Base-by-base conservation (phyloP, 306 rosid genomes). In the Castanea sativa region DNA sequence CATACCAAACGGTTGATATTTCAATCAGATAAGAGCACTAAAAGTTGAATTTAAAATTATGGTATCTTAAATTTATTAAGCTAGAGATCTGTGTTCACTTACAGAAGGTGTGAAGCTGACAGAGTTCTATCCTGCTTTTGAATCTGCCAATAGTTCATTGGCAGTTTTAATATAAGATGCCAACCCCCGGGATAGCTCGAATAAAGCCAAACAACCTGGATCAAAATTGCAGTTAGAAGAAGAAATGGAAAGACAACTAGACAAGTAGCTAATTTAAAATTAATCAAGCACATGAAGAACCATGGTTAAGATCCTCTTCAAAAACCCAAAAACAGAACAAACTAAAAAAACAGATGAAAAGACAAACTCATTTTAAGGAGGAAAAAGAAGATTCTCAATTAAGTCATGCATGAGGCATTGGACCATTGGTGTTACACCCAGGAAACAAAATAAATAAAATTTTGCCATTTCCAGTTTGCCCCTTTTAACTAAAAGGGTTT, bases 141-240 rank as follows among this genome's bases (percentile, higher is more conserved):
- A 93, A 87, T 91, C 96, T 2, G 94, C 94, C 83, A 95, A 81
- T 18, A 93, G 96, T 70, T 80, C 88, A 78, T 89, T 90, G 51
- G 97, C 99, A 30, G 73, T 95, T 78, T 88, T 86, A 60, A 95
- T 82, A 76, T 95, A 95, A 2, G 93, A 84, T 71, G 67, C 83
- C 87, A 95, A 86, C 18, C 99, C 70, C 96, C 96, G 57, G 94
- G 97, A 86, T 95, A 93, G 77, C 97, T 91, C 11, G 93, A 87
- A 83, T 93, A 77, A 68, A 95, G 90, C 73, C 83, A 87, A 76
- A 75, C 16, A 73, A 95, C 84, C 94, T 93, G 84, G 60, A 78
- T 51, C 23, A 16, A 70, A 69, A 80, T 79, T 19, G 38, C 29
- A 70, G 43, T 75, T 55, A 74, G 55, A 81, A 30, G 21, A 73